phyloP scores from a whole-genome alignment of 331 rosid genomes.

The Phaseolus coccineus region DNA sequence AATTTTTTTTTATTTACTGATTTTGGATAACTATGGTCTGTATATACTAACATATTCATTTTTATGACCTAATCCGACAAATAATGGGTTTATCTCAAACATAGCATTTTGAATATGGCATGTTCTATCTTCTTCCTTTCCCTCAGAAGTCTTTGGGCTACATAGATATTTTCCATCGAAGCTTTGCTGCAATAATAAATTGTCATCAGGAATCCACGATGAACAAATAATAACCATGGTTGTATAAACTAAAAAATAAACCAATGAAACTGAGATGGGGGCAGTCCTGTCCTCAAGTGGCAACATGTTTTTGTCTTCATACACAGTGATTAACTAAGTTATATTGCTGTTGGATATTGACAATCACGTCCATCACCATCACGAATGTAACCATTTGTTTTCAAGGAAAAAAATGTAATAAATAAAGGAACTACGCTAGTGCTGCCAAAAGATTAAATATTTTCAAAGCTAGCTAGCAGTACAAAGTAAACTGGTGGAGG shows the following conservation, averaged over 20 bases:
- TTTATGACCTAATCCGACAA: background rate
- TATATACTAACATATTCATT: background rate
- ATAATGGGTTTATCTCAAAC: background rate
- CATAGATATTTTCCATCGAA: background rate
- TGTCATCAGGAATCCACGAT: background rate
- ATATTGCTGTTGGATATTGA: background rate
- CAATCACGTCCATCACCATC: background rate
- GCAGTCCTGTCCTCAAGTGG: background rate
- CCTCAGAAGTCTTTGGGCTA: background rate
- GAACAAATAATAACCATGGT: background rate
- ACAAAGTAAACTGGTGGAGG: background rate
- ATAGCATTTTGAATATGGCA: background rate
- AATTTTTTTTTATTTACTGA: background rate
- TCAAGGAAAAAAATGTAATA: background rate
- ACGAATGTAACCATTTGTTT: background rate
- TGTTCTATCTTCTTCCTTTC: background rate
- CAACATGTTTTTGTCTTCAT: slow-evolving; percentile 8
- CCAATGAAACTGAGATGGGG: slow-evolving; percentile 1
- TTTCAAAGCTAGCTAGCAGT: background rate
- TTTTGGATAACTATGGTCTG: background rate
- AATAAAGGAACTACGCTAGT: background rate
- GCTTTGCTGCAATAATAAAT: background rate
- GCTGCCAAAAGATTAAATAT: background rate
- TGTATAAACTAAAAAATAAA: background rate
- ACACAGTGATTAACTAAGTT: background rate